Conservation (phyloP, 495 filamentous ascomycete species). For the Echria macrotheca region DNA sequence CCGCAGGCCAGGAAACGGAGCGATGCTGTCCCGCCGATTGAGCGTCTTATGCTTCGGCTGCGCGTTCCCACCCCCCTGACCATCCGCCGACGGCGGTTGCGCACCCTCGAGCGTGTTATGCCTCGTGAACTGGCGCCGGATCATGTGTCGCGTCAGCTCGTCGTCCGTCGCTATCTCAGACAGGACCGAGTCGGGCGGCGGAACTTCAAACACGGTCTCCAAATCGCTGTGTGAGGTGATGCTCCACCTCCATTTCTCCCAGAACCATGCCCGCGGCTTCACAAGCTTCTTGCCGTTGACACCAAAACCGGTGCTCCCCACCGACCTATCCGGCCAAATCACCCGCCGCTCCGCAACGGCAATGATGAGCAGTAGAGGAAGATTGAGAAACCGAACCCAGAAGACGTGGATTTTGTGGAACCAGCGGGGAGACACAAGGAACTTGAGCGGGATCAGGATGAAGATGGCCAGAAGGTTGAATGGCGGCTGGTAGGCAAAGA, state of each 20-base stretch:
- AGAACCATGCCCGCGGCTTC: conserved; percentile 25
- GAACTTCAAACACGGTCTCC: conserved; percentile 60
- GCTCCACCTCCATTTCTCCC: conserved; percentile 46
- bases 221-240: conserved; percentile 60
- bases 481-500: conserved; percentile 68
- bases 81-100: conserved; percentile 5
- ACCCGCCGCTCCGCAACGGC: conserved; percentile 51
- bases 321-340: conserved; percentile 35
- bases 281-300: background rate
- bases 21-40: conserved; percentile 42
- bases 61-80: background rate
- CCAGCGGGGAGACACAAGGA: conserved; percentile 60
- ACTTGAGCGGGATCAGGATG: conserved; percentile 60
- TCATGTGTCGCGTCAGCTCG: conserved; percentile 44
- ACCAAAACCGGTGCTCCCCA: conserved; percentile 12
- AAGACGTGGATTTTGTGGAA: conserved; percentile 73
- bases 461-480: conserved; percentile 66
- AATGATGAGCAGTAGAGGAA: conserved; percentile 59
- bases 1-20: conserved; percentile 35
- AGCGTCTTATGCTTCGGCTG: conserved; percentile 17
- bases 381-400: conserved; percentile 57
- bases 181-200: conserved; percentile 56
- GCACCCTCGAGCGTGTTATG: conserved; percentile 21
- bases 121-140: conserved; percentile 42
- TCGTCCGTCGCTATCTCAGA: conserved; percentile 51